These are phyloP conservation scores for Gymnopilus junonius DNA, from an alignment of 768 basidiomycete genomes.

Conservation along the genomic window DNA sequence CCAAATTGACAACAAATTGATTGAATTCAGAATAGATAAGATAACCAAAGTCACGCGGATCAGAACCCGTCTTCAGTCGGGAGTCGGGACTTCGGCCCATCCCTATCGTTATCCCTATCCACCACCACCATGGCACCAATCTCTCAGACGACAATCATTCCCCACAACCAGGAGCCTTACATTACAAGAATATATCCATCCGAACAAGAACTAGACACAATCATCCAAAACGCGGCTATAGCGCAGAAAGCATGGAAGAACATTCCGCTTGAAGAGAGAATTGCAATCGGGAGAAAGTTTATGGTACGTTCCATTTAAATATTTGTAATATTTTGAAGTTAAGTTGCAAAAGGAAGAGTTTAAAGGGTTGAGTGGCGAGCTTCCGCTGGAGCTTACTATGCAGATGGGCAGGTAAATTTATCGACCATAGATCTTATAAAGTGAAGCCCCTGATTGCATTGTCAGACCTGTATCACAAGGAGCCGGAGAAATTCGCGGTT, in stretches of 20 bases:
- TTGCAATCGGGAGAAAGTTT: conserved; percentile 63
- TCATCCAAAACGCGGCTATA: conserved; percentile 56
- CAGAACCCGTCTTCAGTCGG: too few species aligned
- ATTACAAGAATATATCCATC: conserved; percentile 71
- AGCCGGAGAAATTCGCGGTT: conserved; percentile 80
- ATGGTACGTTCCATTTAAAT: conserved; percentile 24
- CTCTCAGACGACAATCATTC: conserved; percentile 81
- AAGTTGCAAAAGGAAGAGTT: conserved; percentile 47
- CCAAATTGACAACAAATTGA: too few species aligned
- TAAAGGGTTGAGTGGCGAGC: conserved; percentile 54
- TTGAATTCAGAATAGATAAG: too few species aligned
- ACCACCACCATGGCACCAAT: conserved; percentile 34
- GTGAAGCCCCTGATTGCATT: not conserved
- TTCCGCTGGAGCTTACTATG: conserved; percentile 75
- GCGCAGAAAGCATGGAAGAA: conserved; percentile 81
- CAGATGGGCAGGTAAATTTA: conserved; percentile 88
- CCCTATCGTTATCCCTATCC: not conserved
- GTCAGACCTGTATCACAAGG: conserved; percentile 78
- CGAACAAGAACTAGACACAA: conserved; percentile 59
- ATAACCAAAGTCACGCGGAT: not conserved
- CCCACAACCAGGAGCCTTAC: conserved; percentile 75
- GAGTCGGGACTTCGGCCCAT: not conserved
- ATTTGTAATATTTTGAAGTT: not conserved
- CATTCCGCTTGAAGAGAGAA: conserved; percentile 72
- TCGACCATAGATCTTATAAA: not conserved